Percentiles rank a stretch among this genome's conserved stretches.
phyloP scores from a whole-genome alignment of 1,284 basidiomycete genomes.

The Psilocybe mexicana region DNA sequence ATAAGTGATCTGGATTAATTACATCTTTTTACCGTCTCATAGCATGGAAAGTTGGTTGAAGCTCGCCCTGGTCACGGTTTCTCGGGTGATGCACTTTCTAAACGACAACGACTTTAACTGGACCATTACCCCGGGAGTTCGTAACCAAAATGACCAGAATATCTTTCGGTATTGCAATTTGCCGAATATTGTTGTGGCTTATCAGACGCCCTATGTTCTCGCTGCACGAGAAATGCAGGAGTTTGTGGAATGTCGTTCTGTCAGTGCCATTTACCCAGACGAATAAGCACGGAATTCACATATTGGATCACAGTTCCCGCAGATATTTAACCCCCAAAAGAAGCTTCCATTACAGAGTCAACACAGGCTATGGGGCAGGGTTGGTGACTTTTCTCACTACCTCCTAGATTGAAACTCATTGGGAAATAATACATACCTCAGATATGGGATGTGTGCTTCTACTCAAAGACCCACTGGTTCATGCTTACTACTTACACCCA shows the following conservation, averaged over 20 bases:
- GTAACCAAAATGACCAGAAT: neutral
- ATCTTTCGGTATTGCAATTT: conserved; percentile 36
- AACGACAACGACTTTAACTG: neutral
- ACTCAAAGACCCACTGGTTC: conserved; percentile 58
- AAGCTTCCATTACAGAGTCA: conserved; percentile 36
- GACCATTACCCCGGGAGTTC: neutral
- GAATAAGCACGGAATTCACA: neutral
- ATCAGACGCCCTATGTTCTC: conserved; percentile 69
- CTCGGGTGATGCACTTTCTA: conserved; percentile 4
- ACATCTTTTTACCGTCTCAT: neutral
- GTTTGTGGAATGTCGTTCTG: conserved; percentile 50
- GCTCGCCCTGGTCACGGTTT: conserved; percentile 4
- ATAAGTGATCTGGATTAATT: neutral
- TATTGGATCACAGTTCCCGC: conserved; percentile 36
- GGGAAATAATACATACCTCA: conserved; percentile 25
- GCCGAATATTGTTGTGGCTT: conserved; percentile 44
- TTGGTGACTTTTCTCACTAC: conserved; percentile 25
- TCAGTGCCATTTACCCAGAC: conserved; percentile 23
- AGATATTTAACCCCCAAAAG: conserved; percentile 26
- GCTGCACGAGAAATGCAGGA: conserved; percentile 53
- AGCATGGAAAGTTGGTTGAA: conserved; percentile 11
- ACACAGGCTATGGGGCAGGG: conserved; percentile 69
- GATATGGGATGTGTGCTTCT: conserved; percentile 68
- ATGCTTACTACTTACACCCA: conserved; percentile 66
- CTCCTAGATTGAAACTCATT: neutral